Evolutionary conservation across 345 rosid genomes (phyloP), one percentile per base, ranked within the genome.

Genomic region (Lepidium didymum): DNA sequence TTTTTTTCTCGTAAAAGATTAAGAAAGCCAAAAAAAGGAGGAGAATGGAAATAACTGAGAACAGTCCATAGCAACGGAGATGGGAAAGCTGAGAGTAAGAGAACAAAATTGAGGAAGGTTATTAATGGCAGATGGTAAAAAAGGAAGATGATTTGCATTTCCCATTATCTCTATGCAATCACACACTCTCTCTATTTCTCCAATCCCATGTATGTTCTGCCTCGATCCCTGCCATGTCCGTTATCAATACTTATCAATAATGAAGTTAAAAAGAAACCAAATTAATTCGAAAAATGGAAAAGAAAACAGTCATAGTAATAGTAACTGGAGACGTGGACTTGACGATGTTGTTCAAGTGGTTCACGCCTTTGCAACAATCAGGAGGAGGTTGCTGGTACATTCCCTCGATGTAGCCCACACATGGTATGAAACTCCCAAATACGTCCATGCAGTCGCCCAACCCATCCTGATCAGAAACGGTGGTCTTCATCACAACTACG

Each of bases 91-190:
- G 23, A 82, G 80, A 45, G 64, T 16, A 18, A 79, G 79, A 13
- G 73, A 62, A 58, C 84, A 81, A 7, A 45, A 46, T 8, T 0
- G 41, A 36, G 81, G 81, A 67, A 81, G 79, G 37, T 64, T 63
- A 12, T 33, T 19, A 18, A 78, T 69, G 45, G 65, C 58, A 0
- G 15, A 1, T 0, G 34, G 29, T 1, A 69, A 33, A 34, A 80
- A 77, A 18, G 80, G 73, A 62, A 46, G 79, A 67, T 65, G 81
- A 7, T 58, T 21, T 5, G 67, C 65, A 21, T 18, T 59, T 41
- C 70, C 79, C 77, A 80, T 64, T 21, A 77, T 57, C 77, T 81
- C 82, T 38, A 81, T 54, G 69, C 85, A 81, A 41, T 42, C 59
- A 35, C 85, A 81, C 9, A 78, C 66, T 54, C 61, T 78, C 55